Base-by-base conservation (phyloP, 2,329 filamentous ascomycete genomes). In the Claviceps monticola region DNA sequence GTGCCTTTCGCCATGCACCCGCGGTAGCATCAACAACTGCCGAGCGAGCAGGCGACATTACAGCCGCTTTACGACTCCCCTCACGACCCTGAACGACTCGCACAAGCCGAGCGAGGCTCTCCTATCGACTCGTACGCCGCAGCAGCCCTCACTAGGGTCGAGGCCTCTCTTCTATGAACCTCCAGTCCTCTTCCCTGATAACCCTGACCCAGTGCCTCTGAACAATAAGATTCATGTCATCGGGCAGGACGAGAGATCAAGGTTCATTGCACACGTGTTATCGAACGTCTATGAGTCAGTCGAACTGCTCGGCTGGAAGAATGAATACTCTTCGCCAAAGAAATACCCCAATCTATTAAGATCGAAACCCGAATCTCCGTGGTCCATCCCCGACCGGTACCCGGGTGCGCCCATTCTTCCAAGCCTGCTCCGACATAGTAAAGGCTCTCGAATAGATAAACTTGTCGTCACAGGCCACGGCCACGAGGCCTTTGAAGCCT, bases 401-500 rank as follows among this genome's bases (percentile, higher is more conserved):
- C 29, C 29, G 29, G 9, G 29, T 34, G 29, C 29, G 29, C 29
- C 29, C 9, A 34, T 34, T 34, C 29, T 34, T 34, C 29, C 29
- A 34, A 34, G 29, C 29, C 29, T 34, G 9, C 29, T 34, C 9
- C 29, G 11, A 38, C 46, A 57, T 29, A 51, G 61, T 36, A 62
- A 73, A 50, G 60, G 70, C 17, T 71, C 73, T 21, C 74, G 71
- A 19, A 93, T 94, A 51, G 75, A 83, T 58, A 81, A 84, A 58
- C 71, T 93, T 45, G 78, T 94, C 44, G 73, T 93, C 19, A 80
- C 83, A 1, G 80, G 79, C 23, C 57, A 59, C 4, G 67, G 64
- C 0, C 82, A 83, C 61, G 75, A 83, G 21, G 65, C 66, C 1
- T 69, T 76, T 11, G 63, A 73, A 38, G 80, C 82, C 1, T 62